Evolutionary conservation across 2,329 filamentous ascomycete species (phyloP).

Genomic region (Coniochaeta hoffmannii): DNA sequence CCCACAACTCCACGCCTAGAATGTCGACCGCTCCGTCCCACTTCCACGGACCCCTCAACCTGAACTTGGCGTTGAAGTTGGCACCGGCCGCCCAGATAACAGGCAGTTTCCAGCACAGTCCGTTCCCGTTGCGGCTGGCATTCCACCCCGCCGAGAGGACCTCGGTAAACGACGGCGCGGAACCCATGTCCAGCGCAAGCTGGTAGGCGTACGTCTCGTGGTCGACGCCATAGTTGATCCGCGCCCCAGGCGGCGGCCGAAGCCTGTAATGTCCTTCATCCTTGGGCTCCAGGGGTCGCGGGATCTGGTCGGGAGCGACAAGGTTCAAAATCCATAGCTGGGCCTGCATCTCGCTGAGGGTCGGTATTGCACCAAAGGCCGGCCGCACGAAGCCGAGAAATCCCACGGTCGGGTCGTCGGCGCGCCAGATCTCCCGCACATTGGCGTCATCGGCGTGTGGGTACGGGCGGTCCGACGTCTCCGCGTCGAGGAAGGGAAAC

Average conservation of each 20-base stretch:
- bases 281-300: constrained; percentile 19
- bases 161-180: constrained; percentile 26
- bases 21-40: constrained; percentile 22
- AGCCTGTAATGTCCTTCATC: constrained; percentile 33
- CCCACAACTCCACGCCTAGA: constrained; percentile 27
- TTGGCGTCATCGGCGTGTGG: constrained; percentile 24
- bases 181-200: constrained; percentile 31
- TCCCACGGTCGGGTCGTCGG: constrained; percentile 22
- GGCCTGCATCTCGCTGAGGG: constrained; percentile 31
- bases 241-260: constrained; percentile 20
- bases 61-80: constrained; percentile 31
- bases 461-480: constrained; percentile 10
- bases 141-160: constrained; percentile 15
- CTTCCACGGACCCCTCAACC: constrained; percentile 29
- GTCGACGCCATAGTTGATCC: constrained; percentile 34
- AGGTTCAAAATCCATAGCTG: constrained; percentile 26
- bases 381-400: constrained; percentile 34
- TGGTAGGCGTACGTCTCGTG: constrained; percentile 36
- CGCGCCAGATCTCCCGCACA: constrained; percentile 26
- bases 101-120: constrained; percentile 24
- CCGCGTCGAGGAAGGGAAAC: constrained; percentile 20
- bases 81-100: constrained; percentile 31
- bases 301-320: constrained; percentile 10
- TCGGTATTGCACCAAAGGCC: constrained; percentile 31
- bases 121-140: constrained; percentile 10